Evolutionary conservation across 306 rosid species (phyloP).

Genomic region (Medicago truncatula): DNA sequence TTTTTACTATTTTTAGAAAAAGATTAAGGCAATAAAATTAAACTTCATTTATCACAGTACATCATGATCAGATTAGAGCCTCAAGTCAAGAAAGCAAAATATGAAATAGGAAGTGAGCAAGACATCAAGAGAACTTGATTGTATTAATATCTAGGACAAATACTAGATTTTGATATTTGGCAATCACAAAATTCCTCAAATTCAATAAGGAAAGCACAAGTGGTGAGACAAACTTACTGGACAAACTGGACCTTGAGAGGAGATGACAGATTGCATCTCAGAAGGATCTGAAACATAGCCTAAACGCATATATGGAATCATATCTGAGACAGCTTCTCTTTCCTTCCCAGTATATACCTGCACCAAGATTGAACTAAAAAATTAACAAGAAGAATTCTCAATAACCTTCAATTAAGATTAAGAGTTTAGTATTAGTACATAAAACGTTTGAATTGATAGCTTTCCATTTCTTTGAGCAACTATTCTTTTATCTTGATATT

Average conservation of each 20-base stretch:
- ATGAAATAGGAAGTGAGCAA: conserved; percentile 13
- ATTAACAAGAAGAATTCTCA: conserved; percentile 17
- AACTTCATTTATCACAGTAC: not conserved
- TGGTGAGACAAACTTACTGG: conserved; percentile 64
- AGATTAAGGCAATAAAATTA: conserved; percentile 18
- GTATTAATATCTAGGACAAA: not conserved
- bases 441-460: conserved; percentile 76
- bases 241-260: conserved; percentile 98
- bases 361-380: conserved; percentile 38
- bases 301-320: conserved; percentile 90
- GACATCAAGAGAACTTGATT: conserved; percentile 34
- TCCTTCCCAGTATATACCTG: conserved; percentile 86
- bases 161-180: conserved; percentile 26
- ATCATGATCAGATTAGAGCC: conserved; percentile 21
- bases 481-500: conserved; percentile 93
- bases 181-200: conserved; percentile 37
- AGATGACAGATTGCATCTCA: conserved; percentile 90
- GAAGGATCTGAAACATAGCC: conserved; percentile 98
- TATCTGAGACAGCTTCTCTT: conserved; percentile 75
- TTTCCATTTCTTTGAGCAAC: conserved; percentile 95
- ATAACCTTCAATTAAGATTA: conserved; percentile 17
- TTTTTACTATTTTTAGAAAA: not conserved
- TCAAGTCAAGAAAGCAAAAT: conserved; percentile 37
- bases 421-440: conserved; percentile 56
- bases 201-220: conserved; percentile 14